Base-by-base conservation (phyloP, 2,329 filamentous ascomycete genomes). In the Colletotrichum melonis region DNA sequence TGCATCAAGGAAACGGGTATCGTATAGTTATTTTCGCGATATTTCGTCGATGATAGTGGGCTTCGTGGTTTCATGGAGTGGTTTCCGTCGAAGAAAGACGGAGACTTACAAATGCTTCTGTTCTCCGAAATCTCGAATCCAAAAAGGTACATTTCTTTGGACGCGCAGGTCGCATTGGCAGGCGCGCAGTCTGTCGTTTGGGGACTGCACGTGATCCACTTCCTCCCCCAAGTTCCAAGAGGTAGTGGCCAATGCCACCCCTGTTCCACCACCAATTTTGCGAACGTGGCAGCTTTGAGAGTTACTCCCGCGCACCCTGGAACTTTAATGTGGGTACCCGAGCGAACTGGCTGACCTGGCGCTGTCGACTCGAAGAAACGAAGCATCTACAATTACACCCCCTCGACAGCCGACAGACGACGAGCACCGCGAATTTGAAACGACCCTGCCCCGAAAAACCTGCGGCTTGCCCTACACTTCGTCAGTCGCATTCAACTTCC, bases 271-370 rank as follows among this genome's bases (percentile, higher is more conserved):
- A 73, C 72, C 77, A 79, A 78, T 79, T 85, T 82, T 82, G 83
- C 78, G 84, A 88, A 88, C 87, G 87, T 88, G 87, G 87, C 87
- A 88, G 83, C 84, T 88, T 88, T 26, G 52, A 28, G 22, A 54
- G 42, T 49, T 46, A 32, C 63, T 57, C 77, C 76, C 69, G 58
- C 63, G 72, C 49, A 64, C 59, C 72, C 67, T 72, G 76, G 69
- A 67, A 70, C 64, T 70, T 75, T 63, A 67, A n/a, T 65, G 58
- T 73, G 70, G 73, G 62, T 7, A 72, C 46, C 55, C 59, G 49
- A 72, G 58, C 54, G 64, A 75, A 74, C 59, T 63, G 62, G 55
- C 46, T 72, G 57, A 73, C 58, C 74, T 74, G 67, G 59, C 74
- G 69, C 73, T 64, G 73, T 55, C 59, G 62, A 67, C 52, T 69